Evolutionary conservation across 805 yeast genomes (phyloP).

Genomic region (Myxozyma vanderwaltii): DNA sequence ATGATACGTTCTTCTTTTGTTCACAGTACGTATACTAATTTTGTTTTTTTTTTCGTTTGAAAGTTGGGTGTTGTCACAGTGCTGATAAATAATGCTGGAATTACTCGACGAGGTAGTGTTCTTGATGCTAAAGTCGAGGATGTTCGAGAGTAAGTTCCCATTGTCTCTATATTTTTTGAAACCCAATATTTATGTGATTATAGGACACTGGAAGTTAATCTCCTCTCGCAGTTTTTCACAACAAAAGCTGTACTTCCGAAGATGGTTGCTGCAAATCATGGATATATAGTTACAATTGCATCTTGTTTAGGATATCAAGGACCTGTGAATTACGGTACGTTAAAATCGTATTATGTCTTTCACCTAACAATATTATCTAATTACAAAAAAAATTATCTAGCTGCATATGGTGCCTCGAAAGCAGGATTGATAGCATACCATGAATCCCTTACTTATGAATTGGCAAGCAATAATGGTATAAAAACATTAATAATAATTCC

Average conservation of each 20-base stretch:
- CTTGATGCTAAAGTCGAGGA: conserved; percentile 58
- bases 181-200: neutral
- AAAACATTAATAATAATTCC: conserved; percentile 80
- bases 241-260: conserved; percentile 71
- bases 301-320: conserved; percentile 83
- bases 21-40: too few relatives aligned
- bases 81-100: conserved; percentile 84
- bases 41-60: neutral
- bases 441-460: conserved; percentile 72
- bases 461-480: conserved; percentile 56
- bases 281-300: conserved; percentile 78
- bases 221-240: conserved; percentile 69
- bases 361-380: too few relatives aligned
- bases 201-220: conserved; percentile 62
- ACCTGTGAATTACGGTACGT: conserved; percentile 65
- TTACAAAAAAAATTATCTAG: conserved; percentile 38
- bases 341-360: too few relatives aligned
- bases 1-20: too few relatives aligned
- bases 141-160: conserved; percentile 49
- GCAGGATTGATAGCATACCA: conserved; percentile 84
- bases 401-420: conserved; percentile 88
- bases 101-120: conserved; percentile 58
- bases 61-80: conserved; percentile 65
- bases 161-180: neutral
- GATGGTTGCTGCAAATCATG: conserved; percentile 63